A percentile compares a stretch with the other conserved stretches of the same genome.
Evolutionary conservation across 2,329 filamentous ascomycete genomes (phyloP).

Genomic region (Epichloe coenophiala): DNA sequence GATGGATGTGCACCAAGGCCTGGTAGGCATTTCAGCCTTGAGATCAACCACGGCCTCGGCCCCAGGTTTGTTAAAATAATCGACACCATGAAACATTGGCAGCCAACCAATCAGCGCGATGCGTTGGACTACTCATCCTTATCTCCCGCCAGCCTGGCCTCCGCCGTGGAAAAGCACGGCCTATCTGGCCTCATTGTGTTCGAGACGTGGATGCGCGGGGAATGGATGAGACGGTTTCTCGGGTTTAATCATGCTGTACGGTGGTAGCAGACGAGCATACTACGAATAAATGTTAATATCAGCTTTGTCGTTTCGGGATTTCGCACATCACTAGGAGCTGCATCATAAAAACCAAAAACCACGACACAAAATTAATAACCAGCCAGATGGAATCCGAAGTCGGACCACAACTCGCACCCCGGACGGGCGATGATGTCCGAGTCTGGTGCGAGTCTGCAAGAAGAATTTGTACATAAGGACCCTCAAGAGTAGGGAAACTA

Average conservation of each 20-base stretch:
- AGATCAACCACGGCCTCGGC: background rate
- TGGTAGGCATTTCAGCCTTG: background rate
- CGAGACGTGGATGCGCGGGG: no score
- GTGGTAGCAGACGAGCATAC: background rate
- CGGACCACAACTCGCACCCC: background rate
- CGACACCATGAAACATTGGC: conserved; percentile 28
- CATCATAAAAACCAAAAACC: background rate
- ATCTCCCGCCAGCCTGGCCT: conserved; percentile 21
- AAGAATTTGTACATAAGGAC: no score
- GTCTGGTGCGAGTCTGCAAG: no score
- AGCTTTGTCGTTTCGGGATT: background rate
- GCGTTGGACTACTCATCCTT: conserved; percentile 18
- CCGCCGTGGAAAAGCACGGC: no score
- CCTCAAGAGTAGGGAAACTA: no score
- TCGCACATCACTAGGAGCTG: background rate
- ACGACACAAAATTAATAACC: no score
- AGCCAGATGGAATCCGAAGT: background rate
- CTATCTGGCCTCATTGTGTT: no score
- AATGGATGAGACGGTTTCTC: no score
- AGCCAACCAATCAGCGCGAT: conserved; percentile 23
- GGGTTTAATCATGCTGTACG: no score
- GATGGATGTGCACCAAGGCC: no score
- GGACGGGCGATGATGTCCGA: no score
- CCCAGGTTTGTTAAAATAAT: conserved; percentile 9
- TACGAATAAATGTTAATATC: background rate